These are phyloP conservation scores for Paracoccidioides brasiliensis DNA, from an alignment of 2,329 filamentous ascomycete species.

Conservation along the genomic window DNA sequence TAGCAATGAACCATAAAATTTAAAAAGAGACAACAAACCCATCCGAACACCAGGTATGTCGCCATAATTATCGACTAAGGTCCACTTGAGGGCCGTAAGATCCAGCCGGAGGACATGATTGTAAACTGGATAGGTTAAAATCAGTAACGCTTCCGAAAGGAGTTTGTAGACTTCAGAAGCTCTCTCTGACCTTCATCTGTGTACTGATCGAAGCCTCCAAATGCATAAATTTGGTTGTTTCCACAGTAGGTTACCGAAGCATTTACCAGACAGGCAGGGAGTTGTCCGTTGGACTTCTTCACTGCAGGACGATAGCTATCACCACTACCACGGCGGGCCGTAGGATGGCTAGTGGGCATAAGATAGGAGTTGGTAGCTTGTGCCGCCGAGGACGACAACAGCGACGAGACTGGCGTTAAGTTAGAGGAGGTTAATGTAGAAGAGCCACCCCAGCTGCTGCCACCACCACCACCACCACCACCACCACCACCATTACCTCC, in stretches of 20 bases:
- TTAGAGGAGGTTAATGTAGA: background rate
- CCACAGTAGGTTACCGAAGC: slow-evolving; percentile 98
- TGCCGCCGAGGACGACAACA: slow-evolving; percentile 20
- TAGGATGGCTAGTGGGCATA: slow-evolving; percentile 74
- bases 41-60: slow-evolving; percentile 95
- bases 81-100: slow-evolving; percentile 81
- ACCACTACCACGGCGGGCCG: slow-evolving; percentile 45
- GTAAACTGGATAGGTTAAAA: slow-evolving; percentile 49
- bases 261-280: slow-evolving; percentile 91
- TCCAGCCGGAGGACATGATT: slow-evolving; percentile 91
- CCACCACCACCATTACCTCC: background rate
- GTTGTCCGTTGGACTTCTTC: slow-evolving; percentile 61
- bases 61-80: slow-evolving; percentile 92
- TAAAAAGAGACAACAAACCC: slow-evolving; percentile 46
- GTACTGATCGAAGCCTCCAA: slow-evolving; percentile 96
- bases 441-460: slow-evolving; percentile 2
- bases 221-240: slow-evolving; percentile 94
- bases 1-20: no score
- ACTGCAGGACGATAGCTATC: slow-evolving; percentile 79
- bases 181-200: slow-evolving; percentile 63
- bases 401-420: slow-evolving; percentile 1
- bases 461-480: background rate
- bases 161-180: background rate
- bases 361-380: slow-evolving; percentile 63
- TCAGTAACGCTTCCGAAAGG: background rate